phyloP scores from a whole-genome alignment of 106 monocot genomes.

The Posidonia australis region DNA sequence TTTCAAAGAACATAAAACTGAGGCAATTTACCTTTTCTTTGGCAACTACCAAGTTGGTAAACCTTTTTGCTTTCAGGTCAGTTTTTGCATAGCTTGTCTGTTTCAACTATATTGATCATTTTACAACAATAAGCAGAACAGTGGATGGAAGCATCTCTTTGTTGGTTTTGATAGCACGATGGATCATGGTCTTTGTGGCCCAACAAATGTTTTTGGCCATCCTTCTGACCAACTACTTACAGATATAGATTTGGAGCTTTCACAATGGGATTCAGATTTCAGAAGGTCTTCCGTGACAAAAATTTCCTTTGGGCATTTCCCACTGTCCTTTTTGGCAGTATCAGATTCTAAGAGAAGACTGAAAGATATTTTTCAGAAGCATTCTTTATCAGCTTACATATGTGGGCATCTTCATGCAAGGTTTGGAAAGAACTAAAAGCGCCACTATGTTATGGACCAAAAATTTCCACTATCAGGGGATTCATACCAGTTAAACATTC shows the following conservation, averaged over 20 bases:
- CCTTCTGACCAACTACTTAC: slow-evolving; percentile 66
- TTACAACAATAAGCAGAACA: slow-evolving; percentile 22
- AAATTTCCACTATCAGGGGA: slow-evolving; percentile 19
- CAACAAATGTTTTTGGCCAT: slow-evolving; percentile 95
- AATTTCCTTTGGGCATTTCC: slow-evolving; percentile 87
- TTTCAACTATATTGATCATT: too few relatives aligned
- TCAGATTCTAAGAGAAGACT: slow-evolving; percentile 57
- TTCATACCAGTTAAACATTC: slow-evolving; percentile 68
- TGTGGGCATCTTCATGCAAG: slow-evolving; percentile 89
- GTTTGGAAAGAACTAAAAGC: slow-evolving; percentile 90
- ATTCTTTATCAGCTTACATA: slow-evolving; percentile 82
- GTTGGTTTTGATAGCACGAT: slow-evolving; percentile 79
- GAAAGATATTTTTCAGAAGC: slow-evolving; percentile 69
- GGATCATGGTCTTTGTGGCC: slow-evolving; percentile 70
- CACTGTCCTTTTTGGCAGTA: slow-evolving; percentile 71
- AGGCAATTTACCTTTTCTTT: too few relatives aligned
- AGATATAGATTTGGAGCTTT: slow-evolving; percentile 54
- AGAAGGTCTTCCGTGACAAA: slow-evolving; percentile 40
- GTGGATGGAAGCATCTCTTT: slow-evolving; percentile 73
- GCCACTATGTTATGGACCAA: slow-evolving; percentile 30
- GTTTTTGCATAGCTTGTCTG: too few relatives aligned
- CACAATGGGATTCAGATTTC: slow-evolving; percentile 51
- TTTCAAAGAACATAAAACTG: too few relatives aligned
- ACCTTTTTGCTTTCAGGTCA: too few relatives aligned
- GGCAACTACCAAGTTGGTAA: too few relatives aligned